Conservation (phyloP, 2,329 filamentous ascomycete species). For the Claviceps purpurea region DNA sequence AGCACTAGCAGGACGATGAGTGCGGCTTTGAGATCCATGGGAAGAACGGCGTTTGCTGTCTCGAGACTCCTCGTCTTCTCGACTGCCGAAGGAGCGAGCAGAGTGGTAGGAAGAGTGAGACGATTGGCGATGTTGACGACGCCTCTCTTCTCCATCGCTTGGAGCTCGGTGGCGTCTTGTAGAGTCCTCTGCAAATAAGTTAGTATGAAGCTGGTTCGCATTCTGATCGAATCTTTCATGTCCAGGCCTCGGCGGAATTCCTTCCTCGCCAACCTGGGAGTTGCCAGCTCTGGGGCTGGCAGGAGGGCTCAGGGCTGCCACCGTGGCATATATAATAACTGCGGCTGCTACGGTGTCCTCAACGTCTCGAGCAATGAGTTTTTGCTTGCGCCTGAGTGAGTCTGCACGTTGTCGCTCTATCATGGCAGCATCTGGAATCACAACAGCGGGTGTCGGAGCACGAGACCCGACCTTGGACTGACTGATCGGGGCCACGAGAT, state of each 20-base stretch:
- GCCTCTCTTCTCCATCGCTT: constrained; percentile 26
- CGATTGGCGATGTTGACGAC: constrained; percentile 25
- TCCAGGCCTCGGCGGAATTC: constrained; percentile 8
- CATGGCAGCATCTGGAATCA: constrained; percentile 29
- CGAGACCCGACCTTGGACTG: constrained; percentile 10
- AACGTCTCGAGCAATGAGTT: constrained; percentile 29
- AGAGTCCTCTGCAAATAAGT: constrained; percentile 41
- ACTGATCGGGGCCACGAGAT: neutral
- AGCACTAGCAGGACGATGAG: constrained; percentile 25
- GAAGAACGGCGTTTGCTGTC: constrained; percentile 18
- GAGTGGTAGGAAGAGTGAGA: constrained; percentile 17
- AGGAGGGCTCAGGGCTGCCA: constrained; percentile 31
- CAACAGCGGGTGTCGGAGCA: constrained; percentile 32
- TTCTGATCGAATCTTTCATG: neutral
- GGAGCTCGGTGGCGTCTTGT: constrained; percentile 23
- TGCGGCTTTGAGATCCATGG: constrained; percentile 16
- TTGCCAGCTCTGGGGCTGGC: constrained; percentile 16
- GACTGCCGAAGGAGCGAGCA: constrained; percentile 17
- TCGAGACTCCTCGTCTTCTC: constrained; percentile 18
- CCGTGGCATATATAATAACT: constrained; percentile 39
- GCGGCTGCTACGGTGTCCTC: constrained; percentile 42
- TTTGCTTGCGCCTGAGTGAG: constrained; percentile 31
- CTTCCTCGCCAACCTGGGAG: constrained; percentile 13
- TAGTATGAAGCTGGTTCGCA: constrained; percentile 33
- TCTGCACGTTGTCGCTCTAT: constrained; percentile 26